Conservation (phyloP, 2,329 filamentous ascomycete genomes). For the Moelleriella libera region DNA sequence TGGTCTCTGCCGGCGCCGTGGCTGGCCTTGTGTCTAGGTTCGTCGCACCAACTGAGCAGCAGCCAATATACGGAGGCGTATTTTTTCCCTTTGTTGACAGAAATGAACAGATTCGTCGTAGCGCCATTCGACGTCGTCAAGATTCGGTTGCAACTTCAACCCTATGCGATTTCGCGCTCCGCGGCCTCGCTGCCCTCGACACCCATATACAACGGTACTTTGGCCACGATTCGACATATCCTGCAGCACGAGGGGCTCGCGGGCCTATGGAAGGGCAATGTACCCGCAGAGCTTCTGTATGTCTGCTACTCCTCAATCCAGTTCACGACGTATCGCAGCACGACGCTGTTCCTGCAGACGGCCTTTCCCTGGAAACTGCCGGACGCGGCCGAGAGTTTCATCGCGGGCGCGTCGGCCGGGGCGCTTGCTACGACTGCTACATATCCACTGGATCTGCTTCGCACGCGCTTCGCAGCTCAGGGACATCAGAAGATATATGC, state of each 20-base stretch:
- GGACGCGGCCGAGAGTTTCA: conserved; percentile 60
- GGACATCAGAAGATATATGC: conserved; percentile 66
- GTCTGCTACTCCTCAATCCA: conserved; percentile 80
- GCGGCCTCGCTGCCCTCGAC: conserved; percentile 39
- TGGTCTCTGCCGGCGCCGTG: conserved; percentile 39
- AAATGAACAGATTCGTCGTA: conserved; percentile 61
- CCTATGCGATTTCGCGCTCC: conserved; percentile 69
- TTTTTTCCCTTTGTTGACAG: background rate
- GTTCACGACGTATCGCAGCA: conserved; percentile 75
- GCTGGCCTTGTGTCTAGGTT: conserved; percentile 84
- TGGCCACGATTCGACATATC: conserved; percentile 65
- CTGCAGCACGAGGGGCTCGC: conserved; percentile 68
- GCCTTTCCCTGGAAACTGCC: conserved; percentile 35
- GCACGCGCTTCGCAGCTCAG: conserved; percentile 94
- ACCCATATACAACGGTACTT: conserved; percentile 56
- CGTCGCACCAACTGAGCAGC: background rate
- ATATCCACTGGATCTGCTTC: conserved; percentile 84
- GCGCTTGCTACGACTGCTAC: conserved; percentile 69
- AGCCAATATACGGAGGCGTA: too few relatives aligned
- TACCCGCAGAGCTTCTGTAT: conserved; percentile 90
- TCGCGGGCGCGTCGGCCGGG: conserved; percentile 72
- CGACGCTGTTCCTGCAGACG: conserved; percentile 51
- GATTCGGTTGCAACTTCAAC: conserved; percentile 90
- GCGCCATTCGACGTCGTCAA: conserved; percentile 96
- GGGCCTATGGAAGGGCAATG: conserved; percentile 92